Base-by-base conservation (phyloP, 2,329 filamentous ascomycete genomes). In the Epichloe aotearoae region DNA sequence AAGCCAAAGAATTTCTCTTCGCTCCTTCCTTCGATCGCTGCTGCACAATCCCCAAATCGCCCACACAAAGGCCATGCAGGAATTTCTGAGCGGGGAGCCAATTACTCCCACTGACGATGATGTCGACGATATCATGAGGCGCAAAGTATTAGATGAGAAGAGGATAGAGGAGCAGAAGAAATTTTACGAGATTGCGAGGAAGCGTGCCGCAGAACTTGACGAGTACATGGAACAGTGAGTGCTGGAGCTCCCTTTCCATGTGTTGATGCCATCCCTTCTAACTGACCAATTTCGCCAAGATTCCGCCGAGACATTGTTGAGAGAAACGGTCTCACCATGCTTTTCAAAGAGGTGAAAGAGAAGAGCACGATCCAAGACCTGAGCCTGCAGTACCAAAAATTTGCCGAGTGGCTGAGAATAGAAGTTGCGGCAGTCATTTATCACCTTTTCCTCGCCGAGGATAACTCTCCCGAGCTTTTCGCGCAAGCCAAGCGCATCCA, bases 381-480 rank as follows among this genome's bases (percentile, higher is more conserved):
- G 49, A 95, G 88, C 62, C 84, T 94, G 11, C 90, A 97, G 65
- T 97, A 97, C 66, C 87, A 93, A 62, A 98, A 97, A 65, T 97
- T 98, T 64, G 91, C 91, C 17, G 93, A 98, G 66, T 98, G 93
- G 93, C 73, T 97, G 47, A 84, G 93, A 39, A 98, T 98, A 61
- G 93, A 98, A 69, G 84, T 98, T 46, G 93, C 93, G 23, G 93
- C 93, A 40, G 96, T 93, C 20, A 82, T 97, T 53, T 98, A 98
- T 64, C 93, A 98, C 66, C 74, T 98, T 36, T 98, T 98, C 74
- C 76, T 98, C 43, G 93, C 93, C 5, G 93, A 98, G 66, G 93
- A 98, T 69, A 98, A 98, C 66, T 96, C 91, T 0, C 90, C 93
- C 1, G 93, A 98, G 63, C 69, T 98, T 33, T 97, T 97, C 65